Percentiles rank a stretch among this genome's conserved stretches.
These are phyloP conservation scores for Zizania latifolia DNA, from an alignment of 176 grass and related monocot species.

Conservation along the genomic window DNA sequence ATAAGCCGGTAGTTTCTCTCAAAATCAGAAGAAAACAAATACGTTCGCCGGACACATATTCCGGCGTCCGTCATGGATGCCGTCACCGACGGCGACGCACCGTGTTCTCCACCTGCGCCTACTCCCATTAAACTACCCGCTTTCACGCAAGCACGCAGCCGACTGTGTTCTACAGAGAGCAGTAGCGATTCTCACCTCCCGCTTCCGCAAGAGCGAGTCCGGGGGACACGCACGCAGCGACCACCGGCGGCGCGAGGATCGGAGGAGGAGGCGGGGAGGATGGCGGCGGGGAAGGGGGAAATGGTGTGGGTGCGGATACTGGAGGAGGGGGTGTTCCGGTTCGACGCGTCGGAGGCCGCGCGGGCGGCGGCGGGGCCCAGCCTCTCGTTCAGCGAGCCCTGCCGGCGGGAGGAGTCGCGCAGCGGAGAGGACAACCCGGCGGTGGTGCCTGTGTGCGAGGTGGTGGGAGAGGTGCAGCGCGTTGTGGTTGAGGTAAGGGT, in stretches of 20 bases:
- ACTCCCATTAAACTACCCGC: background rate
- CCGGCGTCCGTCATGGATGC: background rate
- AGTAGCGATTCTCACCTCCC: background rate
- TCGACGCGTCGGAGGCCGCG: conserved; percentile 62
- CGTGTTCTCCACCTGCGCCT: background rate
- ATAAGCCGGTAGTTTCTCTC: too few relatives aligned
- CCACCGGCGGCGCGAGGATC: background rate
- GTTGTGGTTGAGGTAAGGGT: conserved; percentile 61
- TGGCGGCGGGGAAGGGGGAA: background rate
- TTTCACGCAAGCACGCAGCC: background rate
- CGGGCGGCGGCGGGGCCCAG: conserved; percentile 55
- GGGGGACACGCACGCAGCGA: too few relatives aligned
- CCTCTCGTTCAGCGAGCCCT: conserved; percentile 59
- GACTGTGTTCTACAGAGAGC: background rate
- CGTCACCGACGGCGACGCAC: too few relatives aligned
- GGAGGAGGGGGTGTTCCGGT: conserved; percentile 76
- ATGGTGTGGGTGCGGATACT: conserved; percentile 63
- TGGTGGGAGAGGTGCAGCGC: conserved; percentile 37
- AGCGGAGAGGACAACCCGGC: conserved; percentile 22
- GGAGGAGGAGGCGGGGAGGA: background rate
- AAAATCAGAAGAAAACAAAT: background rate
- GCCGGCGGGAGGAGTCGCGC: conserved; percentile 45
- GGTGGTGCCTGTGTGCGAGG: conserved; percentile 42
- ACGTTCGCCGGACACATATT: background rate
- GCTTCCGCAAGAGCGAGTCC: background rate